phyloP scores from a whole-genome alignment of 108 stramenopile genomes.

The Pseudonitzschia delicatissima region DNA sequence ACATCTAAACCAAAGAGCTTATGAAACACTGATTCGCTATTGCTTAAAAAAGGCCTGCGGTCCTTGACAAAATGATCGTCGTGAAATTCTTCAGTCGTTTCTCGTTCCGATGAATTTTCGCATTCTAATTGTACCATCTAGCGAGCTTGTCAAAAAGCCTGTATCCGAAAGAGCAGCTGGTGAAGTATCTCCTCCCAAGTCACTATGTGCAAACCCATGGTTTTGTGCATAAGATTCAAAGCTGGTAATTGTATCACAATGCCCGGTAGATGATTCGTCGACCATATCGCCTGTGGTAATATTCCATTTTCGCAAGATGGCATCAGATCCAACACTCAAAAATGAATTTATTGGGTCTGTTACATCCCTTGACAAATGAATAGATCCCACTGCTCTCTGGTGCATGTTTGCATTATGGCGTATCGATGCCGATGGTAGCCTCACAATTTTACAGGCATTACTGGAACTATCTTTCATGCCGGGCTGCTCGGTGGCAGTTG shows the following conservation, averaged over 20 bases:
- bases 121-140: conserved; percentile 84
- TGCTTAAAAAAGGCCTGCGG: too few relatives aligned
- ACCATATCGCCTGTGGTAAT: conserved; percentile 50
- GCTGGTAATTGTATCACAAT: conserved; percentile 60
- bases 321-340: conserved; percentile 66
- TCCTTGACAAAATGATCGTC: too few relatives aligned
- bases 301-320: conserved; percentile 80
- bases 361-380: conserved; percentile 16
- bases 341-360: conserved; percentile 29
- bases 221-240: conserved; percentile 36
- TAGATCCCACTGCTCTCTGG: conserved; percentile 12
- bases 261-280: conserved; percentile 46
- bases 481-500: background rate
- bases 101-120: conserved; percentile 36
- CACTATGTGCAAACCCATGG: conserved; percentile 25
- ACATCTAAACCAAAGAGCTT: too few relatives aligned
- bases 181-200: conserved; percentile 13
- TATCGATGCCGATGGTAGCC: conserved; percentile 51
- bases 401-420: conserved; percentile 40
- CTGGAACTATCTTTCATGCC: conserved; percentile 14
- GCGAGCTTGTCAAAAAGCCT: conserved; percentile 68
- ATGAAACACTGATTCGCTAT: too few relatives aligned
- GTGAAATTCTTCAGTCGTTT: conserved; percentile 9
- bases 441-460: conserved; percentile 38
- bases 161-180: conserved; percentile 18